Base-by-base conservation (phyloP, 148 eudicot genomes). In the Polygonum maritimum region DNA sequence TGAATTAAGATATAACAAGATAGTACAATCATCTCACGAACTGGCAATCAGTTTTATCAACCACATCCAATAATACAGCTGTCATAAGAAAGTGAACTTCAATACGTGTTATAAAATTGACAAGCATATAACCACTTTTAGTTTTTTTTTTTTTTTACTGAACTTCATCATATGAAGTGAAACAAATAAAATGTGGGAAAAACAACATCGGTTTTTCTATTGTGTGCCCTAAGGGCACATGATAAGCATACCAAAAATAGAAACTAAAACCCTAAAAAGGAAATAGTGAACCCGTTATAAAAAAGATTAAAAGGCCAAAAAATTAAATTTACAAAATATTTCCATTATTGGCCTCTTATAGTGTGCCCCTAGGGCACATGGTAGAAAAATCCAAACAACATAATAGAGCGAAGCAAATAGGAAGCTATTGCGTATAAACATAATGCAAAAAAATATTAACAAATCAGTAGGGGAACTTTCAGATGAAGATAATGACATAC, bases 401-500 rank as follows among this genome's bases (percentile, higher is more conserved):
- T 60, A 12, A 11, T 15, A 21, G 35, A 65, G 35, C 5, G 9
- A 14, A 62, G 39, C 4, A 62, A 6, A 33, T 13, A 9, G 33
- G 33, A 33, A 33, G 7, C 4, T 33, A 3, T 3, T 33, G 35
- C 35, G 7, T 33, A 21, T 26, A 65, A 40, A 65, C 41, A 33
- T 65, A 0, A 65, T 58, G 70, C 39, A 65, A 33, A 18, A 67
- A 36, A 5, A 4, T 13, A 67, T 14, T 54, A 35, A 13, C 15
- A 35, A 35, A 2, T 31, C 41, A 35, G 9, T 15, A 67, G 44
- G 71, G 40, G 7, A 67, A 36, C 71, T 67, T 67, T 38, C 9
- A 67, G 45, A 36, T 67, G 40, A 38, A 67, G 71, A 36, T 58
- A 67, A 35, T 5, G 26, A 71, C 78, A 83, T 92, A 95, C 98